Percentiles rank a stretch among this genome's conserved stretches.
Conservation (phyloP, 2,329 filamentous ascomycete species). For the Parascedosporium putredinis region DNA sequence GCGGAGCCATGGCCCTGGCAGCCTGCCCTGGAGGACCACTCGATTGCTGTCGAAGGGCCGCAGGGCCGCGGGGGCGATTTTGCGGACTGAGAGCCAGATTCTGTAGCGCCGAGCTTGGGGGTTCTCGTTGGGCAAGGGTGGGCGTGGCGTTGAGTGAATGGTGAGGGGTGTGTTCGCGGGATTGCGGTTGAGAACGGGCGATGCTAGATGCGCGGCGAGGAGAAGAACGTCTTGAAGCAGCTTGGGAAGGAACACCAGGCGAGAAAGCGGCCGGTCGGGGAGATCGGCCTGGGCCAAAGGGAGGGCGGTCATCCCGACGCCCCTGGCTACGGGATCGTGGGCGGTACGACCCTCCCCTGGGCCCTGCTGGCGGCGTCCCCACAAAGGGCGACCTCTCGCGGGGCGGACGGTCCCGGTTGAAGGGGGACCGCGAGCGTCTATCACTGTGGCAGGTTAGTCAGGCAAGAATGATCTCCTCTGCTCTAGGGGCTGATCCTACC, state of each 20-base stretch:
- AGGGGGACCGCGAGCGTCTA: slow-evolving; percentile 45
- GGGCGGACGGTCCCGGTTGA: slow-evolving; percentile 32
- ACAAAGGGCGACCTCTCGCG: slow-evolving; percentile 25
- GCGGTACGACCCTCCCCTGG: slow-evolving; percentile 34
- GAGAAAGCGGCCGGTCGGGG: slow-evolving; percentile 38
- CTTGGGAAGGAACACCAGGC: slow-evolving; percentile 39
- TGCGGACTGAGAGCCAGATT: slow-evolving; percentile 17
- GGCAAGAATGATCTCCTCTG: neutral
- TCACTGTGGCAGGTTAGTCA: slow-evolving; percentile 23
- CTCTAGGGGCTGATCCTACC: slow-evolving; percentile 11
- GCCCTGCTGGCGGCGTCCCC: slow-evolving; percentile 26
- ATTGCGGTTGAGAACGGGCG: slow-evolving; percentile 35
- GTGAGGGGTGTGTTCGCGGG: slow-evolving; percentile 29
- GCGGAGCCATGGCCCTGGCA: slow-evolving; percentile 5
- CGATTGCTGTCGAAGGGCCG: slow-evolving; percentile 40
- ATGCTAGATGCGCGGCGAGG: slow-evolving; percentile 38
- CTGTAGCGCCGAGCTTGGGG: slow-evolving; percentile 18
- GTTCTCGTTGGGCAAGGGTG: slow-evolving; percentile 2
- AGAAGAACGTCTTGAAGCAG: slow-evolving; percentile 40
- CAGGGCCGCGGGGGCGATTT: slow-evolving; percentile 45
- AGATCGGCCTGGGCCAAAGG: slow-evolving; percentile 32
- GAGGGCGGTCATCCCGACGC: slow-evolving; percentile 34
- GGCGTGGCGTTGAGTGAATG: slow-evolving; percentile 10
- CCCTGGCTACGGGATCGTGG: slow-evolving; percentile 42
- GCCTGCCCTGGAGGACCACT: slow-evolving; percentile 27